Evolutionary conservation across 345 rosid genomes (phyloP).

Genomic region (Brassica cretica): DNA sequence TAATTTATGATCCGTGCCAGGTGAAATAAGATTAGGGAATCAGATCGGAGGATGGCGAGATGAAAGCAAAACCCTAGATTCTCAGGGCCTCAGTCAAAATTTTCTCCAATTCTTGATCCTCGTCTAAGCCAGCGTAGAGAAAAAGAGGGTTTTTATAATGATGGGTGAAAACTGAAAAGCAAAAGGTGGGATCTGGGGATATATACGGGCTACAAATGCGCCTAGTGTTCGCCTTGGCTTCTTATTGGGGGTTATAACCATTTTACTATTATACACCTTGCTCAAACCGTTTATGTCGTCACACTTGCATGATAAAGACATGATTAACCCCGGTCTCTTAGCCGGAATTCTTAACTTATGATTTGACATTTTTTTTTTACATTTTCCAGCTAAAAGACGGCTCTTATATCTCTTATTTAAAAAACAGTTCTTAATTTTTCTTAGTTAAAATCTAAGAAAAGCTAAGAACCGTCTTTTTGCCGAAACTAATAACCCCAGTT

Average conservation of each 20-base stretch:
- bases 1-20: slow-evolving; percentile 9
- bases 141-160: slow-evolving; percentile 11
- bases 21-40: neutral
- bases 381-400: too few species aligned
- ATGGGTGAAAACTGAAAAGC: slow-evolving; percentile 35
- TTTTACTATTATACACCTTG: slow-evolving; percentile 13
- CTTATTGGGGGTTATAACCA: neutral
- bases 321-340: too few species aligned
- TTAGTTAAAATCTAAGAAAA: too few species aligned
- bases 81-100: slow-evolving; percentile 10
- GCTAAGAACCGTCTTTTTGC: too few species aligned
- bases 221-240: slow-evolving; percentile 9
- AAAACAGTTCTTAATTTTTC: too few species aligned
- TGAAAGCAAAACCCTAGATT: slow-evolving; percentile 16
- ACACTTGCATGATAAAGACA: neutral
- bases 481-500: too few species aligned
- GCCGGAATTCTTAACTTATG: too few species aligned
- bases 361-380: too few species aligned
- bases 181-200: slow-evolving; percentile 40
- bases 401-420: too few species aligned
- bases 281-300: neutral
- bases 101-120: slow-evolving; percentile 10
- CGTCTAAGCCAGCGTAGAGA: slow-evolving; percentile 13
- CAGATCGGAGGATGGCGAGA: slow-evolving; percentile 20
- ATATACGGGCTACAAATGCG: slow-evolving; percentile 8